These are phyloP conservation scores for Blumeria hordei DNA, from an alignment of 2,329 filamentous ascomycete species.

Conservation along the genomic window DNA sequence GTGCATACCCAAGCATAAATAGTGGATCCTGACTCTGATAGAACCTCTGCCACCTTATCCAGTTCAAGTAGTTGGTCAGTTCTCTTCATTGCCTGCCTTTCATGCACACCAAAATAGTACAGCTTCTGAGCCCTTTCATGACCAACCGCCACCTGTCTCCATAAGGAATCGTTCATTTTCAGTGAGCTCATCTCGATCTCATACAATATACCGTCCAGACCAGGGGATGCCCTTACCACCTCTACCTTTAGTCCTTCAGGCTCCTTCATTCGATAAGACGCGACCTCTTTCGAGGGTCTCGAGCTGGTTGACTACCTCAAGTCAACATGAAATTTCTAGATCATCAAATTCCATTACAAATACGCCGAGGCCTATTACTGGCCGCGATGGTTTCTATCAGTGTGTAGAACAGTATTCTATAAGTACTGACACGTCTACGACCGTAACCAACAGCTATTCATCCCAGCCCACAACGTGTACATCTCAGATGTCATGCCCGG, in stretches of 20 bases:
- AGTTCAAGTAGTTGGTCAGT: too few relatives aligned
- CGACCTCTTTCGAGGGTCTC: conserved; percentile 34
- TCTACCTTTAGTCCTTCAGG: conserved; percentile 30
- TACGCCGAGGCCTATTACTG: conserved; percentile 25
- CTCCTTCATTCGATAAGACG: conserved; percentile 1
- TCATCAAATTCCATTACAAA: conserved; percentile 30
- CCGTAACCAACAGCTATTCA: not conserved
- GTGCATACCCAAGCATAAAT: conserved; percentile 2
- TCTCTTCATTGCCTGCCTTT: too few relatives aligned
- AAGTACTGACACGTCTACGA: not conserved
- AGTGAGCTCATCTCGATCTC: too few relatives aligned
- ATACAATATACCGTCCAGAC: conserved; percentile 1
- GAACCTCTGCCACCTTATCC: too few relatives aligned
- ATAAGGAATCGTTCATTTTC: too few relatives aligned
- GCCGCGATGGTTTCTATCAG: conserved; percentile 33
- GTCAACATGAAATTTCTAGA: conserved; percentile 17
- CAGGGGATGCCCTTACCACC: conserved; percentile 20
- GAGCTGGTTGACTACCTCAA: conserved; percentile 27
- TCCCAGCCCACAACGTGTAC: not conserved
- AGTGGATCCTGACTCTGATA: conserved; percentile 1
- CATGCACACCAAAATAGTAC: too few relatives aligned
- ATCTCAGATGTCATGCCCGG: not conserved
- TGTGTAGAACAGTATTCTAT: conserved; percentile 18
- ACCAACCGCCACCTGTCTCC: too few relatives aligned
- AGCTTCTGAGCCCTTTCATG: too few relatives aligned